Base-by-base conservation (phyloP, 2,329 filamentous ascomycete species). In the Cladophialophora psammophila region DNA sequence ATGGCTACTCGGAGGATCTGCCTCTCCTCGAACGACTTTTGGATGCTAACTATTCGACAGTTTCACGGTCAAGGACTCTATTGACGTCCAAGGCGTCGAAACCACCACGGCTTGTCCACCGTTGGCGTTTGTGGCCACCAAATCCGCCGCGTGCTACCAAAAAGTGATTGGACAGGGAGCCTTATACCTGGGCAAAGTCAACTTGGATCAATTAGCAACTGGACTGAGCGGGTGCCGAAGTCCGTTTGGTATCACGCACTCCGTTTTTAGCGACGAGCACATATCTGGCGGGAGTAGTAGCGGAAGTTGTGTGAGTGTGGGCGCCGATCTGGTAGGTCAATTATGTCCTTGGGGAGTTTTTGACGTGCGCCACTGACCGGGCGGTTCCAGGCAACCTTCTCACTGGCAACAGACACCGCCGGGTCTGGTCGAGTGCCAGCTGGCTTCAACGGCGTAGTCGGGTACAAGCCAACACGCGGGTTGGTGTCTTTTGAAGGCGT, bases 171-270 rank as follows among this genome's bases (percentile, higher is more conserved):
- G 79, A 5, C 81, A 83, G 13, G 86, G 86, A 6, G 87, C 81
- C 0, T 73, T 88, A 2, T 83, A 85, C 64, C 79, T 88, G 52
- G 87, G 87, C 35, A 89, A 88, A 72, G 80, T 80, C 12, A 86
- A 85, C 71, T 80, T 89, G 62, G 87, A 90, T 72, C 87, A 89
- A 74, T 80, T 89, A 3, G 87, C 87, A 2, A 89, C 87, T 0
- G 87, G 87, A 0, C 79, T 89, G 2, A 85, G 83, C 12, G 87
- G 87, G 15, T 86, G 84, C 55, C 82, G 86, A 32, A 87, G 85
- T 1, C 85, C 86, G 0, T 88, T 85, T 68, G 87, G 87, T 1
- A 83, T 81, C 20, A 83, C 86, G 0, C 80, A 83, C 26, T 87
- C 85, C 63, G 79, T 86, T 0, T 87, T 80, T 74, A 68, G 69